Conservation (phyloP, 148 eudicot species). For the Agrostemma githago region DNA sequence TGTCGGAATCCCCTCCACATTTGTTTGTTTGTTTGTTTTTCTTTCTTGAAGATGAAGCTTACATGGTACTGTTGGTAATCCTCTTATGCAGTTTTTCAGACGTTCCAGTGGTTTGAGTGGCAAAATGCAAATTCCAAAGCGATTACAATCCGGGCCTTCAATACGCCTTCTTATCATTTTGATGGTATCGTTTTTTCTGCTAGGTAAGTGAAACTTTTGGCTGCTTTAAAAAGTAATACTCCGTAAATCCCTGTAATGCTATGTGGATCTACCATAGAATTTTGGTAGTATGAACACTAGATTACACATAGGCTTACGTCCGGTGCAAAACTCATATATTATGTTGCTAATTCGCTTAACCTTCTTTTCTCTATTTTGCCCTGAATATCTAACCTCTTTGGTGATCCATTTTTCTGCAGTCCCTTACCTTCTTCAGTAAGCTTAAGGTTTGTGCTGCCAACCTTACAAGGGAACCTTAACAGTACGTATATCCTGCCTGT, state of each 20-base stretch:
- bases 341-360: neutral
- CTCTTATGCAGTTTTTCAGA: conserved; percentile 43
- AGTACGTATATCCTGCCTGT: conserved; percentile 12
- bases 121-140: conserved; percentile 37
- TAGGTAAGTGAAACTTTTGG: conserved; percentile 44
- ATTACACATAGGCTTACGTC: neutral
- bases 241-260: neutral
- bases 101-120: conserved; percentile 39
- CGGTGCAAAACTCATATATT: neutral
- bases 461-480: conserved; percentile 1
- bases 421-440: conserved; percentile 29
- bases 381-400: conserved; percentile 13
- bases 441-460: neutral
- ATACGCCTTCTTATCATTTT: conserved; percentile 49
- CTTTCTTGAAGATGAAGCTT: neutral
- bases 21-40: no score
- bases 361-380: neutral
- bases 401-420: conserved; percentile 20
- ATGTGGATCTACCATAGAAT: no score
- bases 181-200: conserved; percentile 53
- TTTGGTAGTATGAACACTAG: neutral
- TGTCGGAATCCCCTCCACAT: neutral
- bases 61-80: neutral
- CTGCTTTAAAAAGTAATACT: neutral
- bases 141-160: conserved; percentile 34